Conservation (phyloP, 352 stramenopile species). For the Globisporangium nunn region DNA sequence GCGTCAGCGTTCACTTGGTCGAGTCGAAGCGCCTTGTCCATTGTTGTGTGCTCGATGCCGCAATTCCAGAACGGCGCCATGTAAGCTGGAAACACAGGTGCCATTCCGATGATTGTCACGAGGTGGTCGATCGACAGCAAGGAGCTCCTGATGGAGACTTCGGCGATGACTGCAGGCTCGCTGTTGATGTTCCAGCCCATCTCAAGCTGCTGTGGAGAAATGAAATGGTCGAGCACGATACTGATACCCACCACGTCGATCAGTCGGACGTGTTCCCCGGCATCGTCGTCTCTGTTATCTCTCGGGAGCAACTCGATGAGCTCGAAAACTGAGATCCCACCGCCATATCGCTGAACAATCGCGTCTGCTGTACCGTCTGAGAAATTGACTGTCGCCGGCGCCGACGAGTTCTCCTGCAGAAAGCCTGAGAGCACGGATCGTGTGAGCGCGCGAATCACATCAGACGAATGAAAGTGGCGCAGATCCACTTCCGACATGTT, state of each 20-base stretch:
- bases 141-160: conserved; percentile 21
- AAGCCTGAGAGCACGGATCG: no score
- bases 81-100: conserved; percentile 21
- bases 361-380: no score
- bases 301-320: no score
- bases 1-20: conserved; percentile 15
- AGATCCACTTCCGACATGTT: conserved; percentile 26
- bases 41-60: conserved; percentile 28
- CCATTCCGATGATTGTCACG: conserved; percentile 20
- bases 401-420: no score
- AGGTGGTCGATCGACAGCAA: no score
- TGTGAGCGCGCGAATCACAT: conserved; percentile 24
- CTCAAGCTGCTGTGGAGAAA: conserved; percentile 22
- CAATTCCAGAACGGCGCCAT: conserved; percentile 40
- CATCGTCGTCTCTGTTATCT: not conserved
- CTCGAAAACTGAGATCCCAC: no score
- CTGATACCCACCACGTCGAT: no score
- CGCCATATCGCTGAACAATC: no score
- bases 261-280: no score
- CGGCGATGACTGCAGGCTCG: conserved; percentile 29
- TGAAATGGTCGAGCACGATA: conserved; percentile 13
- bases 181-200: conserved; percentile 32
- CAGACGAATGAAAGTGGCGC: conserved; percentile 25
- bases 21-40: conserved; percentile 24
- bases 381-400: no score